Evolutionary conservation across 2,329 filamentous ascomycete species (phyloP).

Genomic region (Fusarium humuli): DNA sequence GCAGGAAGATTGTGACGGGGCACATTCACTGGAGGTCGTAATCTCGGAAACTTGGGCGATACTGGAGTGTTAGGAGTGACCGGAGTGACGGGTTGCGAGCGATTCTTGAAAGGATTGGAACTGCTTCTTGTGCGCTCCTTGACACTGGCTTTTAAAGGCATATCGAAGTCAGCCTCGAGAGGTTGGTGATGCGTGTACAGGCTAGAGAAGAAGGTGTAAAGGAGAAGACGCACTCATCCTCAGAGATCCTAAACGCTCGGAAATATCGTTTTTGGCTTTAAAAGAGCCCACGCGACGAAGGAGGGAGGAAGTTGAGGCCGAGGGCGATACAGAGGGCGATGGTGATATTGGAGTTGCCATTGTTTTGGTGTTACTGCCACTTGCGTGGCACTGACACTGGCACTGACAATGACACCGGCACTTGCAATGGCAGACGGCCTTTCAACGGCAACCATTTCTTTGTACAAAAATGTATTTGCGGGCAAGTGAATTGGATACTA

Average conservation of each 20-base stretch:
- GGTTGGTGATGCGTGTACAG: not conserved
- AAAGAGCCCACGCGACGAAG: slow-evolving; percentile 29
- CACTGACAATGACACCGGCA: slow-evolving; percentile 4
- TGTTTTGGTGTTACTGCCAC: slow-evolving; percentile 3
- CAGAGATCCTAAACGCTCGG: slow-evolving; percentile 23
- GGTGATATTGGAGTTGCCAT: slow-evolving; percentile 24
- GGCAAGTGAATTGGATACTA: not conserved
- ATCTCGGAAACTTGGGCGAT: not conserved
- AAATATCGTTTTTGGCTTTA: slow-evolving; percentile 19
- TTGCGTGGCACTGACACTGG: slow-evolving; percentile 1
- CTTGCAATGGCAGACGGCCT: not conserved
- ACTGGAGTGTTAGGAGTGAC: not conserved
- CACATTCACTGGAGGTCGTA: not conserved
- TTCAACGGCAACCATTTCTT: slow-evolving; percentile 6
- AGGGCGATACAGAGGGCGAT: slow-evolving; percentile 20
- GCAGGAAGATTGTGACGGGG: slow-evolving; percentile 43
- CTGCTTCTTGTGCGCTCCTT: slow-evolving; percentile 32
- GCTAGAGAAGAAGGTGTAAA: not conserved
- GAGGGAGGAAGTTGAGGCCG: slow-evolving; percentile 29
- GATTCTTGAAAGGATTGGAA: slow-evolving; percentile 21
- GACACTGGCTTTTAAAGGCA: slow-evolving; percentile 17
- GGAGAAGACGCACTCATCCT: slow-evolving; percentile 35
- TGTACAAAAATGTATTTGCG: not conserved
- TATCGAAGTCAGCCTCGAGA: slow-evolving; percentile 15
- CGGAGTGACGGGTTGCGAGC: slow-evolving; percentile 19